These are phyloP conservation scores for Sporothrix variecibatus DNA, from an alignment of 2,329 filamentous ascomycete genomes.

Conservation along the genomic window DNA sequence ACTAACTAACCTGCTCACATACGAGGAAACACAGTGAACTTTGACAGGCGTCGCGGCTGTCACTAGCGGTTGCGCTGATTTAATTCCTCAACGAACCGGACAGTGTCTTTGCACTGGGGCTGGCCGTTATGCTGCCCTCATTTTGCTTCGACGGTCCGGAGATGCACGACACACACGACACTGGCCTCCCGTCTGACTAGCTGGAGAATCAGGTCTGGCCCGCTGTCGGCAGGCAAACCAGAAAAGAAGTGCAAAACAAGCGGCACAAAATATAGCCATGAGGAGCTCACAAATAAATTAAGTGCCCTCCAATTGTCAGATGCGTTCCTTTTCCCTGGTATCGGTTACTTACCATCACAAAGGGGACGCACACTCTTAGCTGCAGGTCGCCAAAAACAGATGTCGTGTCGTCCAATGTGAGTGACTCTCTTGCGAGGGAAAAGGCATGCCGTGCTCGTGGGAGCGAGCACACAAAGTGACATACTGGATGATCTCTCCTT, in stretches of 20 bases:
- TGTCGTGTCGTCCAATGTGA: not conserved
- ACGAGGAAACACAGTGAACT: not conserved
- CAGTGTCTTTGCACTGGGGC: not conserved
- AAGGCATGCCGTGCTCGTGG: not conserved
- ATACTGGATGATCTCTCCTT: not conserved
- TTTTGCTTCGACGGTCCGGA: not conserved
- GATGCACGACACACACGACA: not conserved
- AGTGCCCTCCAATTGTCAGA: not conserved
- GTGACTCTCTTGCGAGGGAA: not conserved
- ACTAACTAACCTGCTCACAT: not conserved
- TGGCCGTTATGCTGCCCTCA: not conserved
- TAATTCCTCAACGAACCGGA: not conserved
- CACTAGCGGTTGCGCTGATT: not conserved
- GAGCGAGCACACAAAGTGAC: not conserved
- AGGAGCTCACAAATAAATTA: not conserved
- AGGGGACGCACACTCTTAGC: not conserved
- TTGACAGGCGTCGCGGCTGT: not conserved
- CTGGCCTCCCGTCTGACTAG: not conserved
- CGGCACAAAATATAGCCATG: not conserved
- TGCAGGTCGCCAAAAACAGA: conserved; percentile 10
- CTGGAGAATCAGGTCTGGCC: not conserved
- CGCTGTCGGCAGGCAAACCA: not conserved
- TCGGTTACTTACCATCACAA: not conserved
- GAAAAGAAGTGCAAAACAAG: not conserved
- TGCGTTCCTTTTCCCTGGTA: not conserved